Evolutionary conservation across 2,329 filamentous ascomycete species (phyloP), one percentile per base, ranked within the genome.

Genomic region (Cercospora sp.): DNA sequence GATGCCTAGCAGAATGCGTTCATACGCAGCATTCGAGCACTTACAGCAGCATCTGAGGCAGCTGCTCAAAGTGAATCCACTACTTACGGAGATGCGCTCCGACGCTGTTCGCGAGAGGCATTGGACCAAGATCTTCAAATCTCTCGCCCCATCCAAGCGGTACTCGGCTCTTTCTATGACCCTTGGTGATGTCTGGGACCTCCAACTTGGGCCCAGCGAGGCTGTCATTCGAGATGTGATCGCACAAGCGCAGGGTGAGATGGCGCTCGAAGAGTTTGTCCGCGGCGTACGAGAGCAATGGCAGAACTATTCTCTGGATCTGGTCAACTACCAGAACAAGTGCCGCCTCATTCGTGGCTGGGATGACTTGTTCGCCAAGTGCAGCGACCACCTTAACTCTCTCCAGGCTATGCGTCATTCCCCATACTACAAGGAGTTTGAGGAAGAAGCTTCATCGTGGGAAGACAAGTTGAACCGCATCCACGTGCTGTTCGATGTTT

Each of bases 11-110:
- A 90, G 95, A 68, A 98, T 99, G 94, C 90, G 96, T 69, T 96
- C 99, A 77, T 99, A 99, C 79, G 94, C 96, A 74, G 96, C 96
- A n/a, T 99, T 99, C 78, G 96, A 99, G 80, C 94, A 99, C 77
- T 93, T 99, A 45, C 96, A 99, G 78, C 93, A 89, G 71, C 91
- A 96, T 31, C 87, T 99, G 48, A 91, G 93, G 55, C 90, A 94
- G 70, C 87, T 97, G 60, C 86, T 97, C 71, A 98, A 97, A 79
- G 93, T 97, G 74, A 99, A 98, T 77, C 85, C 90, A 10, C 85
- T 97, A 36, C 85, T 99, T 3, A 88, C 89, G 4, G 95, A 99
- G 72, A 86, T 99, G 79, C 97, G 97, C 78, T 97, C 94, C 0
- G 95, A 99, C 80, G 94, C 95, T 16, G 93, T 99, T 67, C 90